phyloP scores from a whole-genome alignment of 164 flowering plant species.

The Malania oleifera region DNA sequence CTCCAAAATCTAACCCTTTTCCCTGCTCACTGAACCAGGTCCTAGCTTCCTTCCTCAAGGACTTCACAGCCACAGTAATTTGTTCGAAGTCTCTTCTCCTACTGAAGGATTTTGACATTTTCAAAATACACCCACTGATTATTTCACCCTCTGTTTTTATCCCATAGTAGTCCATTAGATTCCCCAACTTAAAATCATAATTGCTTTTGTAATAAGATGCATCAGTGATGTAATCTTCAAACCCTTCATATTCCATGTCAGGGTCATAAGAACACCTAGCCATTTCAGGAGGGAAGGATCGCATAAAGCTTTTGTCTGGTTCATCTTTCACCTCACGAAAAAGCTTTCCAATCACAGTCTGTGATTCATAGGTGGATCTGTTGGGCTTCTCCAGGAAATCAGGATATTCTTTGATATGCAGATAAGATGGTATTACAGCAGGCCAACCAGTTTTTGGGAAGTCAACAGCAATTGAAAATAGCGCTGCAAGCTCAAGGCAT shows the following conservation, averaged over 20 bases:
- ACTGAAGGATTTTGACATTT: constrained; percentile 44
- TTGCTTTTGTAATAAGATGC: constrained; percentile 54
- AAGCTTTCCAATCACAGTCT: constrained; percentile 57
- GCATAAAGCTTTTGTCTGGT: constrained; percentile 17
- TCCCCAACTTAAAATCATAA: constrained; percentile 68
- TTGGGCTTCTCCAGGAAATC: constrained; percentile 90
- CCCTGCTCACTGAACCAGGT: constrained; percentile 44
- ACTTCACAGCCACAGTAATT: constrained; percentile 47
- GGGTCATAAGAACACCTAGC: constrained; percentile 53
- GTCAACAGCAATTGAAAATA: constrained; percentile 81
- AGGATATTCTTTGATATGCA: constrained; percentile 62
- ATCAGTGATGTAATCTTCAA: constrained; percentile 51
- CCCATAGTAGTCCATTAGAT: constrained; percentile 73
- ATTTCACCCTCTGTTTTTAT: constrained; percentile 75
- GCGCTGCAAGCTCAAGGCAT: constrained; percentile 56
- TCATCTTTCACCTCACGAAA: constrained; percentile 61
- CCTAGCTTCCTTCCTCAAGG: constrained; percentile 70
- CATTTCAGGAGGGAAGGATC: constrained; percentile 51
- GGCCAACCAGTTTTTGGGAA: constrained; percentile 85
- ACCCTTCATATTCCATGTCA: constrained; percentile 79
- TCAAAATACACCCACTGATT: constrained; percentile 60
- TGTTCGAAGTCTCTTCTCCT: constrained; percentile 58
- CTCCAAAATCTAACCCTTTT: constrained; percentile 12
- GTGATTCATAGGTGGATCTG: constrained; percentile 57
- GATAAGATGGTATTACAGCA: constrained; percentile 52